Evolutionary conservation across 305 asterid genomes (phyloP).

Genomic region (Nicotiana rustica): DNA sequence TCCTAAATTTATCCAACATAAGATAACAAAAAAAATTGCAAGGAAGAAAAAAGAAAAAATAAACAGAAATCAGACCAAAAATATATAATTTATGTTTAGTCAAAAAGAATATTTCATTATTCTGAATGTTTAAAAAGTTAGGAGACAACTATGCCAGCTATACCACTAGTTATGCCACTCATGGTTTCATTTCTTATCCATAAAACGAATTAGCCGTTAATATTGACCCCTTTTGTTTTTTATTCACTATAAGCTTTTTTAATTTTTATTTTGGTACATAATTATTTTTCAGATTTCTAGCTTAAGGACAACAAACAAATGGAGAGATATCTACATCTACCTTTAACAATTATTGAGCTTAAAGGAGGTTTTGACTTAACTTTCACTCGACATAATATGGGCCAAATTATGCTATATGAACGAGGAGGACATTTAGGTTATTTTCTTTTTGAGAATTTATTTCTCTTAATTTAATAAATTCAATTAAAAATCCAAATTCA

Average conservation of each 20-base stretch:
- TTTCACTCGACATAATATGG: not conserved
- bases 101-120: not conserved
- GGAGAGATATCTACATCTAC: not conserved
- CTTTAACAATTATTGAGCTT: not conserved
- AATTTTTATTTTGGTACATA: not conserved
- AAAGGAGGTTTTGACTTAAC: not conserved
- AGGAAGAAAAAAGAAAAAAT: not conserved
- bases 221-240: not conserved
- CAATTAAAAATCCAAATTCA: too few species aligned
- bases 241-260: not conserved
- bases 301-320: conserved; percentile 26
- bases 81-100: not conserved
- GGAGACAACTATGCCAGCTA: not conserved
- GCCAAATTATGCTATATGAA: not conserved
- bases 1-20: not conserved
- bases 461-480: too few species aligned
- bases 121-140: too few species aligned
- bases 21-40: not conserved
- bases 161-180: not conserved
- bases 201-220: conserved; percentile 1
- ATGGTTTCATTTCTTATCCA: not conserved
- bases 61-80: not conserved
- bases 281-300: not conserved
- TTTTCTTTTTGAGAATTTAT: not conserved
- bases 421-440: not conserved